phyloP scores from a whole-genome alignment of 176 grass and related monocot genomes.

The Carex parvula region DNA sequence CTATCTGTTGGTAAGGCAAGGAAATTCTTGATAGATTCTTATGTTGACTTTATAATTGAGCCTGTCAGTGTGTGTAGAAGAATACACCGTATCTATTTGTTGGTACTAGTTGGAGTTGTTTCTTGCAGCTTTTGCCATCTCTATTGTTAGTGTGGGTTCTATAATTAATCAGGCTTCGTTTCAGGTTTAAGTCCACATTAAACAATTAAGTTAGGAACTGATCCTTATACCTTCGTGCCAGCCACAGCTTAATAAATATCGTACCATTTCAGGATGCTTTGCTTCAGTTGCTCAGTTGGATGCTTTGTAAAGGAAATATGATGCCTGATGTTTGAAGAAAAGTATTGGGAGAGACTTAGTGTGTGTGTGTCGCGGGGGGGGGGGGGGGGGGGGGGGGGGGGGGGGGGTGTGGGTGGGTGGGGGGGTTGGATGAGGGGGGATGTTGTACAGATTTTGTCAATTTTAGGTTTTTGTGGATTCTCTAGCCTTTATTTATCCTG shows the following conservation, averaged over 20 bases:
- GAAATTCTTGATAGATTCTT: neutral
- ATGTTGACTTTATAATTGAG: neutral
- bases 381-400: too few relatives aligned
- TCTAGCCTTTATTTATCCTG: neutral
- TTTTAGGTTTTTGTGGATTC: neutral
- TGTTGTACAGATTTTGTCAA: neutral
- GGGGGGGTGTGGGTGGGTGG: too few relatives aligned
- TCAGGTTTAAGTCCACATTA: neutral
- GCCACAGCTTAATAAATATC: neutral
- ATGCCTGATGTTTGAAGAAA: neutral
- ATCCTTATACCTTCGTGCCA: neutral
- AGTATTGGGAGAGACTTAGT: neutral
- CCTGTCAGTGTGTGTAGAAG: neutral
- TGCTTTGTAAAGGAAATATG: slow-evolving; percentile 4
- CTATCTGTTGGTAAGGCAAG: too few relatives aligned
- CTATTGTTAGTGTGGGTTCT: neutral
- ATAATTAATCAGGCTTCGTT: neutral
- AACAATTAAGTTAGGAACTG: neutral
- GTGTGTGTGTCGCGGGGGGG: too few relatives aligned
- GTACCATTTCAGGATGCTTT: neutral
- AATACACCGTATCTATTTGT: neutral
- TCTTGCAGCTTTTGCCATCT: neutral
- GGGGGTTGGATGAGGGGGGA: too few relatives aligned
- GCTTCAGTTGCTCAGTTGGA: neutral
- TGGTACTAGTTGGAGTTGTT: neutral